Conservation (phyloP, 1,284 basidiomycete species). For the Lignosus rhinocerotis region DNA sequence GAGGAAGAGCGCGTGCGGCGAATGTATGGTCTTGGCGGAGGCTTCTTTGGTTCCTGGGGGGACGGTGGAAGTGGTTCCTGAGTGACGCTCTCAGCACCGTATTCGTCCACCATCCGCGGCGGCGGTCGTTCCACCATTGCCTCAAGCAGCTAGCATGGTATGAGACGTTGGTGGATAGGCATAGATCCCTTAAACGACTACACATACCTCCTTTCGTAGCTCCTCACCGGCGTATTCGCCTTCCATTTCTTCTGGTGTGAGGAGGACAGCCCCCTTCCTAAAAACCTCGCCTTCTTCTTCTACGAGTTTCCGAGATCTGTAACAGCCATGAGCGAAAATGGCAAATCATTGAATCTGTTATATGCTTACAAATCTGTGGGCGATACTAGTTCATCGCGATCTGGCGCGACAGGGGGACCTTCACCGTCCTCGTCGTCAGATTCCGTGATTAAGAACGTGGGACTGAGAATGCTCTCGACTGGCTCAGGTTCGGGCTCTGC, state of each 20-base stretch:
- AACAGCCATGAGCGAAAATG: background rate
- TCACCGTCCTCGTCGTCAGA: slow-evolving; percentile 64
- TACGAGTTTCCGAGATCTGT: slow-evolving; percentile 75
- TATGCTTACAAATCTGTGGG: slow-evolving; percentile 59
- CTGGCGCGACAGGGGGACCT: slow-evolving; percentile 42
- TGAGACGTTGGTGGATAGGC: background rate
- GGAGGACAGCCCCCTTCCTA: slow-evolving; percentile 77
- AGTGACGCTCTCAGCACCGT: slow-evolving; percentile 32
- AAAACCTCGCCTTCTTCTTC: slow-evolving; percentile 93
- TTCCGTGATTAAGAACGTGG: slow-evolving; percentile 63
- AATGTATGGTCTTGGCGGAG: slow-evolving; percentile 55
- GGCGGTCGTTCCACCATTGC: slow-evolving; percentile 64
- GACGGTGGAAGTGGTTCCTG: slow-evolving; percentile 17
- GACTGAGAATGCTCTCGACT: slow-evolving; percentile 69
- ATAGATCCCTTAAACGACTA: slow-evolving; percentile 3
- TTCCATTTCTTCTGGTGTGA: slow-evolving; percentile 85
- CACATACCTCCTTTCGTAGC: slow-evolving; percentile 74
- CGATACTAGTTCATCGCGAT: slow-evolving; percentile 42
- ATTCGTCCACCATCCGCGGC: slow-evolving; percentile 61
- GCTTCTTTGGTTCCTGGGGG: slow-evolving; percentile 37
- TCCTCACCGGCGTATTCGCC: slow-evolving; percentile 84
- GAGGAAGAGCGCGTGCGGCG: slow-evolving; percentile 53
- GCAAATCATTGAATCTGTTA: background rate
- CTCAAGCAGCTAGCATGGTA: slow-evolving; percentile 48
- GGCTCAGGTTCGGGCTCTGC: slow-evolving; percentile 68